Conservation (phyloP, 768 basidiomycete genomes). For the Gymnopilus dilepis region DNA sequence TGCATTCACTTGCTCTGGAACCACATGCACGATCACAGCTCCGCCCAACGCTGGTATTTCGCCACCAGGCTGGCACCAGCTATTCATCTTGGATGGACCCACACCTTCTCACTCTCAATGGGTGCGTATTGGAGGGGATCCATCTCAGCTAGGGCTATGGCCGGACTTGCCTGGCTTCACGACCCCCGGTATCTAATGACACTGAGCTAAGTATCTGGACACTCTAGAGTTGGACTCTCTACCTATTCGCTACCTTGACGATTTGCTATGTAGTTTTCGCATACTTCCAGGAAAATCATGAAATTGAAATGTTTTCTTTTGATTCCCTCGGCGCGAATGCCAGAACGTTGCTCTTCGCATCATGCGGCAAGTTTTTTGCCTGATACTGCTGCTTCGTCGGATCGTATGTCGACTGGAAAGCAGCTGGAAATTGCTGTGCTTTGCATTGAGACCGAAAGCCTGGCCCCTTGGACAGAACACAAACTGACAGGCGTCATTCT, state of each 20-base stretch:
- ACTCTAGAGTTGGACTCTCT: conserved; percentile 7
- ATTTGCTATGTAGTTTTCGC: conserved; percentile 12
- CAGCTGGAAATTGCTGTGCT: too few relatives aligned
- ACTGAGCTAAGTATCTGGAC: not conserved
- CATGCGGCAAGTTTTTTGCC: too few relatives aligned
- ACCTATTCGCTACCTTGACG: conserved; percentile 4
- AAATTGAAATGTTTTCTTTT: not conserved
- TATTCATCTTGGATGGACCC: conserved; percentile 79
- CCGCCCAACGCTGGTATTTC: conserved; percentile 72
- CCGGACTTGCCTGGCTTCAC: conserved; percentile 72
- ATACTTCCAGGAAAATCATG: not conserved
- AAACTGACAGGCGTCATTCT: not conserved
- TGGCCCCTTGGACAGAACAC: not conserved
- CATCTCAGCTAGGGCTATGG: conserved; percentile 73
- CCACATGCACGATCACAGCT: conserved; percentile 76
- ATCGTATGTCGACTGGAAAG: too few relatives aligned
- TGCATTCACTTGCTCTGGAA: conserved; percentile 68
- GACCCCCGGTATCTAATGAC: conserved; percentile 55
- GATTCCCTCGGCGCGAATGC: too few relatives aligned
- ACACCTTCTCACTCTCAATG: conserved; percentile 77
- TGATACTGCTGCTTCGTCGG: too few relatives aligned
- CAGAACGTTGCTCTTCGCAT: too few relatives aligned
- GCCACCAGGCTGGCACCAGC: conserved; percentile 79
- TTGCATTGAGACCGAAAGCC: too few relatives aligned
- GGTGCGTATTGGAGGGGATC: conserved; percentile 84